Conservation (phyloP, 495 filamentous ascomycete species). For the Penicillium lagena region DNA sequence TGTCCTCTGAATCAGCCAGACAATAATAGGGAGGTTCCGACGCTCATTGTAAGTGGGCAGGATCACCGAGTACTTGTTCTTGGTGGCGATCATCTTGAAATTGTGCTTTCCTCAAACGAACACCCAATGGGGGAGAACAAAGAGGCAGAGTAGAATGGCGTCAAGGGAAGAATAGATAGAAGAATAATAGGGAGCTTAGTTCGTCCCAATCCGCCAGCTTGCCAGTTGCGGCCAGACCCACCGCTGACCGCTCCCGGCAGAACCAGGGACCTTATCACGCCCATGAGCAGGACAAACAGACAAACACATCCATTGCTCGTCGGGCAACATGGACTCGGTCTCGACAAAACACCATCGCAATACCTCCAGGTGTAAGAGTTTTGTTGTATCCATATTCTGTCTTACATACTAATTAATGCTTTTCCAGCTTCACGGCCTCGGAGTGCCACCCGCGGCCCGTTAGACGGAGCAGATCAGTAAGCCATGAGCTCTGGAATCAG, state of each 20-base stretch:
- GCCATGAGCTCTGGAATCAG: slow-evolving; percentile 1
- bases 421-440: slow-evolving; percentile 39
- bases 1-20: slow-evolving; percentile 84
- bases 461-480: slow-evolving; percentile 45
- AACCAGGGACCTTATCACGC: slow-evolving; percentile 21
- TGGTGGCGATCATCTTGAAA: slow-evolving; percentile 34
- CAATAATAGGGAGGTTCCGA: slow-evolving; percentile 90
- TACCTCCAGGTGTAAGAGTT: slow-evolving; percentile 32
- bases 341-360: slow-evolving; percentile 25
- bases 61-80: slow-evolving; percentile 90
- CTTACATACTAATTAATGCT: slow-evolving; percentile 14
- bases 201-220: slow-evolving; percentile 16
- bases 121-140: slow-evolving; percentile 2
- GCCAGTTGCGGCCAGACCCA: slow-evolving; percentile 15
- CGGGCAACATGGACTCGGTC: slow-evolving; percentile 20
- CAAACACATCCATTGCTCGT: background rate
- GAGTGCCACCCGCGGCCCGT: slow-evolving; percentile 46
- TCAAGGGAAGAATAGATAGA: slow-evolving; percentile 5
- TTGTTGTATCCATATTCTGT: background rate
- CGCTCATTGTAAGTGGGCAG: slow-evolving; percentile 98
- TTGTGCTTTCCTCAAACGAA: slow-evolving; percentile 2
- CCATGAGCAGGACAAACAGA: background rate
- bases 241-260: slow-evolving; percentile 21
- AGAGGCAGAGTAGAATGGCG: background rate
- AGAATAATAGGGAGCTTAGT: slow-evolving; percentile 20